Conservation (phyloP, 2,329 filamentous ascomycete species). For the Chrysoporthe austroafricana region DNA sequence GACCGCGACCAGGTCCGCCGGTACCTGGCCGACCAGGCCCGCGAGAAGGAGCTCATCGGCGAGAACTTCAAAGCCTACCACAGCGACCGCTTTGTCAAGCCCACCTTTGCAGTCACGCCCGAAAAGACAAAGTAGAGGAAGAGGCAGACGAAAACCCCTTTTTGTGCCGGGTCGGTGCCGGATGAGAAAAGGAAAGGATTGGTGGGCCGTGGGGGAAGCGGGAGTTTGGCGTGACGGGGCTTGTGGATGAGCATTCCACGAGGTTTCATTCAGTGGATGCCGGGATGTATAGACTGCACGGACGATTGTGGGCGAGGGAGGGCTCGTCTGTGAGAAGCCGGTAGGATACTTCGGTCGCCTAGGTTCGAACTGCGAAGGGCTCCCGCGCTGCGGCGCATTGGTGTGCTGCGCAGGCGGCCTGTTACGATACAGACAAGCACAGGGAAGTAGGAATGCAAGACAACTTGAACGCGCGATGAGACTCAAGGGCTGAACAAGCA, state of each 20-base stretch:
- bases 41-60: constrained; percentile 89
- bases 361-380: background rate
- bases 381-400: too few relatives aligned
- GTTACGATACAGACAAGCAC: background rate
- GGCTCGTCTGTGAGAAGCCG: background rate
- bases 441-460: background rate
- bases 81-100: constrained; percentile 82
- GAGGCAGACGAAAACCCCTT: background rate
- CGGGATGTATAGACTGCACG: background rate
- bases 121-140: constrained; percentile 53
- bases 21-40: constrained; percentile 81
- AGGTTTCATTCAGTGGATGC: background rate
- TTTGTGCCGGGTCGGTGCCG: background rate
- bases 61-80: constrained; percentile 85
- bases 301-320: background rate
- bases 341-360: background rate
- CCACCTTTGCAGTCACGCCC: constrained; percentile 77
- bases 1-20: constrained; percentile 92
- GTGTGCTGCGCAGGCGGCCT: background rate
- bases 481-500: background rate
- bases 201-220: too few relatives aligned
- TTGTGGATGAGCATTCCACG: too few relatives aligned
- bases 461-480: background rate
- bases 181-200: background rate
- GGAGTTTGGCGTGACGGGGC: too few relatives aligned